Evolutionary conservation across 441 rosid species (phyloP).

Genomic region (Lepidium campestre): DNA sequence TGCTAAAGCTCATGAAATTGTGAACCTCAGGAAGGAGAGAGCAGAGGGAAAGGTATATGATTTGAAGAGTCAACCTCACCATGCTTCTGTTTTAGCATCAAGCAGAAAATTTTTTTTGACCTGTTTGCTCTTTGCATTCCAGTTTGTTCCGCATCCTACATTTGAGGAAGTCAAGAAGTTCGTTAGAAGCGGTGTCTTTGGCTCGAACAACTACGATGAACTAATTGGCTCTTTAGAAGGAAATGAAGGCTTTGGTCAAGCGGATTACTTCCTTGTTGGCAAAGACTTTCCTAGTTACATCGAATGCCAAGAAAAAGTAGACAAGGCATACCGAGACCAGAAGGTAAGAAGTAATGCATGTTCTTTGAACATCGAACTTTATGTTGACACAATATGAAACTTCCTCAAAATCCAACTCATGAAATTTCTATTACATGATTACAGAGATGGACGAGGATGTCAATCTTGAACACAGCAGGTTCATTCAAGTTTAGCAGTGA

Average conservation of each 20-base stretch:
- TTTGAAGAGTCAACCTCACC: background rate
- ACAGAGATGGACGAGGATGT: constrained; percentile 91
- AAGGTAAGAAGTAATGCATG: constrained; percentile 38
- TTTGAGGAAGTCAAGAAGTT: constrained; percentile 84
- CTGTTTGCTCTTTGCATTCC: constrained; percentile 10
- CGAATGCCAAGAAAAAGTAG: constrained; percentile 86
- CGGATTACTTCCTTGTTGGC: constrained; percentile 93
- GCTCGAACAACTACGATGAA: constrained; percentile 60
- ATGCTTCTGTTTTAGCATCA: background rate
- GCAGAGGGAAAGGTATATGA: constrained; percentile 73
- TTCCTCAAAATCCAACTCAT: background rate
- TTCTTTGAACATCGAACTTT: background rate
- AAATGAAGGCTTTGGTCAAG: constrained; percentile 78
- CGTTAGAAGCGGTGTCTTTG: constrained; percentile 71
- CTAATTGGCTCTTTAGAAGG: constrained; percentile 88
- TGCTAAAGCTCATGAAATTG: constrained; percentile 78
- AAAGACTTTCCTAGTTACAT: constrained; percentile 92
- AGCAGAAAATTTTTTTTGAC: background rate
- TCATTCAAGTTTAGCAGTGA: constrained; percentile 94
- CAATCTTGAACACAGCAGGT: constrained; percentile 86
- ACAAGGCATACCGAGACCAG: constrained; percentile 69
- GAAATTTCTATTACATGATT: constrained; percentile 2
- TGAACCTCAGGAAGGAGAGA: constrained; percentile 78
- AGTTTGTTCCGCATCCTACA: constrained; percentile 83
- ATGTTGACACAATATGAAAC: background rate